These are phyloP conservation scores for Eremochloa ophiuroides DNA, from an alignment of 176 grass and related monocot genomes.

Conservation along the genomic window DNA sequence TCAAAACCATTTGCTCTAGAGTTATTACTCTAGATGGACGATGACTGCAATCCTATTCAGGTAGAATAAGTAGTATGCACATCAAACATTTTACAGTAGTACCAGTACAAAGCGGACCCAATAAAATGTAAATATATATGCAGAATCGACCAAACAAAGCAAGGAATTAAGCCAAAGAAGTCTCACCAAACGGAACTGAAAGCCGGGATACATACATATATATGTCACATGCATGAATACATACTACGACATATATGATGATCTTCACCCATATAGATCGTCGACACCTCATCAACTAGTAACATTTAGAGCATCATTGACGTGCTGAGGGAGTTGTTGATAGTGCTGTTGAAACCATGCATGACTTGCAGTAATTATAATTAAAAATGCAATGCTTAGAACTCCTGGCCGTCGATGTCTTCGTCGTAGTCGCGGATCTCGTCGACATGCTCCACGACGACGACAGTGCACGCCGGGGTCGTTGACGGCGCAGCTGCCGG, in stretches of 20 bases:
- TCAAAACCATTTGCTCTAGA: background rate
- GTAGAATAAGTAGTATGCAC: background rate
- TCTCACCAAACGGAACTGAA: too few relatives aligned
- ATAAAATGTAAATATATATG: background rate
- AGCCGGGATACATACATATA: background rate
- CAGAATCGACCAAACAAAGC: too few relatives aligned
- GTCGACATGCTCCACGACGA: constrained; percentile 49
- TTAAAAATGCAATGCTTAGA: background rate
- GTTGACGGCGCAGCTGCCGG: constrained; percentile 57
- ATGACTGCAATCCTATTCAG: background rate
- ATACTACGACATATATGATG: too few relatives aligned
- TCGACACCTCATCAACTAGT: too few relatives aligned
- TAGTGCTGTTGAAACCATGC: too few relatives aligned
- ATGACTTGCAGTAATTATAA: background rate
- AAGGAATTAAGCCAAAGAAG: too few relatives aligned
- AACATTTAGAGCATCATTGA: too few relatives aligned
- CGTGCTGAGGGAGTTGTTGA: too few relatives aligned
- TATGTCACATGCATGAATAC: background rate
- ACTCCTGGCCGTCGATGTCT: background rate
- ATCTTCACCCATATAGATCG: background rate
- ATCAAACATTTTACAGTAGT: background rate
- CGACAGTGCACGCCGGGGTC: constrained; percentile 75
- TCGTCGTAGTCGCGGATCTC: constrained; percentile 29
- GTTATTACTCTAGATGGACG: background rate
- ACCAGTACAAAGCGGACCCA: background rate